phyloP scores from a whole-genome alignment of 176 grass and related monocot genomes.

The Musa itinerans region DNA sequence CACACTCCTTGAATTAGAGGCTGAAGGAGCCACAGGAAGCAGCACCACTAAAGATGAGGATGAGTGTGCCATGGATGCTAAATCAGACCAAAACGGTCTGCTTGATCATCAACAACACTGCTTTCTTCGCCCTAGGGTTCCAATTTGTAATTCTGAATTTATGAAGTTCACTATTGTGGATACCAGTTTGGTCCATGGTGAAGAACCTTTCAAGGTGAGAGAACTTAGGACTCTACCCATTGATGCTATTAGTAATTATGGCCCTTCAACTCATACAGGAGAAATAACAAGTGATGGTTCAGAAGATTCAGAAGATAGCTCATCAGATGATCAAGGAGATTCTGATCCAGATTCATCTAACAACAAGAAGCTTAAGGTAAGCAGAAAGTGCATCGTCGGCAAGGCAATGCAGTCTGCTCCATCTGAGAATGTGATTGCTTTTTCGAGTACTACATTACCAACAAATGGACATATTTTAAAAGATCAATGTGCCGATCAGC shows the following conservation, averaged over 20 bases:
- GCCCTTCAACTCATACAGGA: slow-evolving; percentile 26
- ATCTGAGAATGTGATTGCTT: slow-evolving; percentile 24
- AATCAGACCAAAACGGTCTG: slow-evolving; percentile 30
- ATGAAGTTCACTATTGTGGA: slow-evolving; percentile 98
- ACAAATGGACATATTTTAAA: slow-evolving; percentile 40
- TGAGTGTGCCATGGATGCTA: slow-evolving; percentile 34
- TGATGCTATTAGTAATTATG: slow-evolving; percentile 41
- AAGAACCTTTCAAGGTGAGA: slow-evolving; percentile 73
- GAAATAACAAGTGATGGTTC: slow-evolving; percentile 43
- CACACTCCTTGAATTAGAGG: slow-evolving; percentile 50
- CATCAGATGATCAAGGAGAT: slow-evolving; percentile 27
- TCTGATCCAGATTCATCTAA: slow-evolving; percentile 20
- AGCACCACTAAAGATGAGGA: slow-evolving; percentile 36
- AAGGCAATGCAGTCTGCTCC: slow-evolving; percentile 28
- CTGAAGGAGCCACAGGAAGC: slow-evolving; percentile 31
- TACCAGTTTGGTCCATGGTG: slow-evolving; percentile 65
- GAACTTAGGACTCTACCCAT: slow-evolving; percentile 62
- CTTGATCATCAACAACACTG: slow-evolving; percentile 30
- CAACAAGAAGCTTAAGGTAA: slow-evolving; percentile 23
- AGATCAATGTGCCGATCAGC: slow-evolving; percentile 23
- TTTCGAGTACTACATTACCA: slow-evolving; percentile 13
- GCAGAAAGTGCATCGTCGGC: slow-evolving; percentile 8
- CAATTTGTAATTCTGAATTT: slow-evolving; percentile 42
- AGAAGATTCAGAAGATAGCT: slow-evolving; percentile 41
- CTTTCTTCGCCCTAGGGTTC: slow-evolving; percentile 35